These are phyloP conservation scores for Lepidium aucheri DNA, from an alignment of 345 rosid species.

Conservation along the genomic window DNA sequence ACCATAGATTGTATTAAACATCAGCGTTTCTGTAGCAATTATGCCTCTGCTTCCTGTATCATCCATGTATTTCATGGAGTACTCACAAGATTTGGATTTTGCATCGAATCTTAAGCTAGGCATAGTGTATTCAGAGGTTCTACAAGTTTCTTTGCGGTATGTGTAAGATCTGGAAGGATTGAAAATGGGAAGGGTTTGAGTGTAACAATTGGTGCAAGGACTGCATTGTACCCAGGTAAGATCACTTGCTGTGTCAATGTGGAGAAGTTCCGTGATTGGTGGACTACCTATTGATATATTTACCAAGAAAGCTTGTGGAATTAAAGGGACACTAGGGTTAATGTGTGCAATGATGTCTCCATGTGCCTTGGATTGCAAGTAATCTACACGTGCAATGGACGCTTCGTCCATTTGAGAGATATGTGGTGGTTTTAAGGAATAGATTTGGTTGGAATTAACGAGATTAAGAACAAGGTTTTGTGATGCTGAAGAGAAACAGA, in stretches of 20 bases:
- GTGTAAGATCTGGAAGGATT: neutral
- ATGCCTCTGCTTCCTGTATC: neutral
- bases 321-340: neutral
- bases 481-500: neutral
- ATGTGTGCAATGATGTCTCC: neutral
- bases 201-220: neutral
- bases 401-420: neutral
- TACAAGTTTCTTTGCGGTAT: neutral
- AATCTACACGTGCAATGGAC: neutral
- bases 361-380: neutral
- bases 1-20: neutral
- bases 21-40: neutral
- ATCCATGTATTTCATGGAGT: neutral
- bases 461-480: neutral
- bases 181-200: neutral
- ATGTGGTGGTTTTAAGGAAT: neutral
- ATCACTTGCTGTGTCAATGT: neutral
- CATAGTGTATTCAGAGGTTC: neutral
- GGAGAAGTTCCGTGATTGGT: neutral
- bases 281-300: conserved; percentile 19
- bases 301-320: neutral
- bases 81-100: neutral
- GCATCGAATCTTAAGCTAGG: neutral
- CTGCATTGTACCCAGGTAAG: conserved; percentile 4
- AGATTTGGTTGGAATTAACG: neutral